A percentile compares a stretch with the other conserved stretches of the same genome.
These are phyloP conservation scores for Fraxinus latifolia DNA, from an alignment of 305 asterid species.

Conservation along the genomic window DNA sequence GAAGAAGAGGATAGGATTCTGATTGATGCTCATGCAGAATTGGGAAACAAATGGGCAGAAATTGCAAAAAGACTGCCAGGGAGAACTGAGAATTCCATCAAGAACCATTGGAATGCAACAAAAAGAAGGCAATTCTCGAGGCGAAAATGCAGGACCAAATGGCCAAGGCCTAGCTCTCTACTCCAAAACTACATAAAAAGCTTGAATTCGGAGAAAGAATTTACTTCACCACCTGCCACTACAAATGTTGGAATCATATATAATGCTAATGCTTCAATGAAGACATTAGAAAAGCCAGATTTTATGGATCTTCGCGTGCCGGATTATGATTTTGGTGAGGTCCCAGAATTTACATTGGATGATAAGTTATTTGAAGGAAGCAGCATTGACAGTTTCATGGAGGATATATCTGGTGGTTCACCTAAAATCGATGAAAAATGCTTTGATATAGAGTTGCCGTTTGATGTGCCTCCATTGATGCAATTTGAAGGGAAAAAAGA, in stretches of 20 bases:
- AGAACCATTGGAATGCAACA: constrained; percentile 94
- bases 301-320: constrained; percentile 23
- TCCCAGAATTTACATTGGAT: background rate
- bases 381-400: constrained; percentile 37
- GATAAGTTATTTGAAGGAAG: constrained; percentile 35
- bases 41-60: constrained; percentile 94
- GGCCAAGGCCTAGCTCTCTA: constrained; percentile 65
- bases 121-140: constrained; percentile 71
- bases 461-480: constrained; percentile 38
- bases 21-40: constrained; percentile 56
- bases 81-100: constrained; percentile 84
- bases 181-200: constrained; percentile 78
- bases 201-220: constrained; percentile 41
- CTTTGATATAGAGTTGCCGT: constrained; percentile 40
- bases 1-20: constrained; percentile 74
- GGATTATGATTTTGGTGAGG: constrained; percentile 31
- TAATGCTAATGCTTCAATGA: background rate
- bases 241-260: background rate
- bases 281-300: constrained; percentile 19
- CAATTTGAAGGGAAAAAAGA: constrained; percentile 49
- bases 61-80: constrained; percentile 75
- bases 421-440: constrained; percentile 21
- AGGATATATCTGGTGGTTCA: constrained; percentile 27
- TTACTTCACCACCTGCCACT: background rate
- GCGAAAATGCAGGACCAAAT: constrained; percentile 67